Percentiles rank a stretch among this genome's conserved stretches.
Evolutionary conservation across 169 alveolate species (phyloP).

Genomic region (Perkinsus olseni): DNA sequence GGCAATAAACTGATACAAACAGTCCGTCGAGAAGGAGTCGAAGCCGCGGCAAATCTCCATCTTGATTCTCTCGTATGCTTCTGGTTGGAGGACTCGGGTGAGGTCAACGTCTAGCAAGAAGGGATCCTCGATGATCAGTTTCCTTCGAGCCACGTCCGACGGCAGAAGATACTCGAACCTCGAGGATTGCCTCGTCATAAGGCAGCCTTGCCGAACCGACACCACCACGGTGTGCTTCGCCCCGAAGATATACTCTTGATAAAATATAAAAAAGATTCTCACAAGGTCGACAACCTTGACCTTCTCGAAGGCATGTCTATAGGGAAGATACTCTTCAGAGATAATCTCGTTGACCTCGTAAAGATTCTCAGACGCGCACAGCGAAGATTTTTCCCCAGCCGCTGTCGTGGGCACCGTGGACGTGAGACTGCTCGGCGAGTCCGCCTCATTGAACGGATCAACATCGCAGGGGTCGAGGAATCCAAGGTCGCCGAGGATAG

Average conservation of each 20-base stretch:
- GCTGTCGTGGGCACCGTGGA: background rate
- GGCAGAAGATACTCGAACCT: background rate
- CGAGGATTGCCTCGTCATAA: background rate
- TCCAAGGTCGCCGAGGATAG: background rate
- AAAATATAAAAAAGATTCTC: background rate
- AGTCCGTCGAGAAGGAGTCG: background rate
- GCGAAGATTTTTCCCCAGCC: background rate
- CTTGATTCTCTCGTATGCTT: background rate
- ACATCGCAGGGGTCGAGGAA: background rate
- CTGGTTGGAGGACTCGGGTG: background rate
- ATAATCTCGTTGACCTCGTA: background rate
- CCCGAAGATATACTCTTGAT: background rate
- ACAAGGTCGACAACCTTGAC: background rate
- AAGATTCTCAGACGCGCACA: background rate
- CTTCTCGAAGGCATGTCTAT: background rate
- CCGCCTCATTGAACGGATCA: background rate
- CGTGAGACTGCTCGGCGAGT: background rate
- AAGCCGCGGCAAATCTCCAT: background rate
- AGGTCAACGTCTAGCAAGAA: background rate
- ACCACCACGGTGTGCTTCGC: background rate
- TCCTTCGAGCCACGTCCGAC: background rate
- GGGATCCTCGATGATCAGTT: background rate
- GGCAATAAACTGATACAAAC: background rate
- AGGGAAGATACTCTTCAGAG: background rate
- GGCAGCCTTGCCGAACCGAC: background rate